Percentiles rank a stretch among this genome's conserved stretches.
Evolutionary conservation across 495 filamentous ascomycete species (phyloP).

Genomic region (Trichoderma parareesei): DNA sequence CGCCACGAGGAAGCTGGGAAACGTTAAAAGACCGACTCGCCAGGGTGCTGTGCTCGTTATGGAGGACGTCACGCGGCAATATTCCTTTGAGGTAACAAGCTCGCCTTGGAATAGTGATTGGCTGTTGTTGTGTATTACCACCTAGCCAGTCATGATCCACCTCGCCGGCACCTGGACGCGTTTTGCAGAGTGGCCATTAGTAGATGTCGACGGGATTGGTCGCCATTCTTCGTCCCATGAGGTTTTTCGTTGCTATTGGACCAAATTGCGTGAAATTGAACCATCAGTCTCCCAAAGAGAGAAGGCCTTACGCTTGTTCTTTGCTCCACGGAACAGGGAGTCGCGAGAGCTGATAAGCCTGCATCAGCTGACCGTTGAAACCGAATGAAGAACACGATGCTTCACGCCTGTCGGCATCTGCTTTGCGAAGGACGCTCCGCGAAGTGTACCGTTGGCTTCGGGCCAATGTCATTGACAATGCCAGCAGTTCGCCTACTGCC

Average conservation of each 20-base stretch:
- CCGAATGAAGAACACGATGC: neutral
- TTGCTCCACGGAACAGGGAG: too few species aligned
- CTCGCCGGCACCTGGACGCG: neutral
- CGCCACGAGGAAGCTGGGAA: neutral
- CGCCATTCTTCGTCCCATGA: neutral
- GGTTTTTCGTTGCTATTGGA: neutral
- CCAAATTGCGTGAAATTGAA: neutral
- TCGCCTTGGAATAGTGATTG: neutral
- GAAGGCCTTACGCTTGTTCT: neutral
- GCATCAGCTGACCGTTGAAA: neutral
- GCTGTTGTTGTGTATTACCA: neutral
- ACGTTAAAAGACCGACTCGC: neutral
- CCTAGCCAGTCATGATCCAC: constrained; percentile 2
- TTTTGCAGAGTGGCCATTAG: neutral
- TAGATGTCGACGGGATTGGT: constrained; percentile 1
- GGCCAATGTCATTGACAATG: neutral
- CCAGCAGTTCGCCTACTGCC: neutral
- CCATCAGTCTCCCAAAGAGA: neutral
- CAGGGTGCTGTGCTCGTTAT: neutral
- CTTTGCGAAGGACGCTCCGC: neutral
- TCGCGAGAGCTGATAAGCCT: neutral
- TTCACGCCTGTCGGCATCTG: neutral
- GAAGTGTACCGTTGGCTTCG: neutral
- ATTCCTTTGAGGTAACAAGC: neutral
- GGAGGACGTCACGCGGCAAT: neutral